phyloP scores from a whole-genome alignment of 306 rosid species.

The Quercus variabilis region DNA sequence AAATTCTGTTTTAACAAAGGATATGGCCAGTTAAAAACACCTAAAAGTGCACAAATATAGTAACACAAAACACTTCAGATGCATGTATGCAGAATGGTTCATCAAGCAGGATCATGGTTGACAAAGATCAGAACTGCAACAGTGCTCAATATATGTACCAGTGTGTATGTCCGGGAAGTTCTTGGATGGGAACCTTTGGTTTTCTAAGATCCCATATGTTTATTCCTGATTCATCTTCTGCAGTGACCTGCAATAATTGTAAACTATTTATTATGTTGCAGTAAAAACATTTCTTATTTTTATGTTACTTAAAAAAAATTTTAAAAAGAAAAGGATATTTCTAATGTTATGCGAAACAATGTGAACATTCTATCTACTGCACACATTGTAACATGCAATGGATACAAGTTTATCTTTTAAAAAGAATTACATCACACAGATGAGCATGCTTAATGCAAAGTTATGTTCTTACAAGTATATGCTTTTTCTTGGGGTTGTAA shows the following conservation, averaged over 20 bases:
- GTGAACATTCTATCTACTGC: neutral
- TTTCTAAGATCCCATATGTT: slow-evolving; percentile 91
- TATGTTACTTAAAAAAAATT: too few species aligned
- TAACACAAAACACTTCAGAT: neutral
- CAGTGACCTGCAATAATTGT: slow-evolving; percentile 59
- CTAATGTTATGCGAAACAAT: neutral
- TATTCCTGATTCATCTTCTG: slow-evolving; percentile 87
- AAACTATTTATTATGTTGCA: neutral
- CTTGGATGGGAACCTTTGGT: slow-evolving; percentile 67
- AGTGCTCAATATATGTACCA: slow-evolving; percentile 48
- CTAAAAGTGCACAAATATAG: neutral
- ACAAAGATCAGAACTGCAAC: slow-evolving; percentile 19
- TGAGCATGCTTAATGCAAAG: neutral
- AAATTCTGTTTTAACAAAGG: neutral
- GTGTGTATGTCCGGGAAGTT: slow-evolving; percentile 94
- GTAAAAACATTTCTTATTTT: too few species aligned
- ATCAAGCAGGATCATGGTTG: slow-evolving; percentile 7
- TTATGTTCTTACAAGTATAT: slow-evolving; percentile 69
- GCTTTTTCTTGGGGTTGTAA: slow-evolving; percentile 64
- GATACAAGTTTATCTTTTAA: neutral
- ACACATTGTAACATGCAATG: neutral
- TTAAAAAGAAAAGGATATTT: neutral
- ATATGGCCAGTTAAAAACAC: neutral
- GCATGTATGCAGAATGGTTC: slow-evolving; percentile 12
- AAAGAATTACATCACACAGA: slow-evolving; percentile 4